phyloP scores from a whole-genome alignment of 495 filamentous ascomycete genomes.

The Patellaria atrata region DNA sequence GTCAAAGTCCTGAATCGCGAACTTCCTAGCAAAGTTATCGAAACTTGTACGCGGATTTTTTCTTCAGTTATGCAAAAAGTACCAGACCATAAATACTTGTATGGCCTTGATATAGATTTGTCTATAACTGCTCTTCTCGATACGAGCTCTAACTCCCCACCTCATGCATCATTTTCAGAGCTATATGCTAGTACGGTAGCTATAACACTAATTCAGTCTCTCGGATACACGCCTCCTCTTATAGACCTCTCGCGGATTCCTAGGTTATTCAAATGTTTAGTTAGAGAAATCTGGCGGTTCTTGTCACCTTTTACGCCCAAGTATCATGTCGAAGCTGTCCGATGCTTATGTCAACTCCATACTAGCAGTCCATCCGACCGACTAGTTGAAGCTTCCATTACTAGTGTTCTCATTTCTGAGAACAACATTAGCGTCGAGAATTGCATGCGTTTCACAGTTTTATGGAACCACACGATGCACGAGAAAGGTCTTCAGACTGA shows the following conservation, averaged over 20 bases:
- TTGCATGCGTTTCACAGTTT: conserved; percentile 20
- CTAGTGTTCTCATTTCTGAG: conserved; percentile 18
- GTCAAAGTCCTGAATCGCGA: conserved; percentile 1
- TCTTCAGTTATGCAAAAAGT: conserved; percentile 13
- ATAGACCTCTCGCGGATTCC: conserved; percentile 44
- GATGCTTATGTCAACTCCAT: conserved; percentile 74
- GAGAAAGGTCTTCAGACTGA: conserved; percentile 16
- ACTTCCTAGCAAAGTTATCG: conserved; percentile 1
- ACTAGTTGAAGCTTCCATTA: conserved; percentile 65
- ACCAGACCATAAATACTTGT: conserved; percentile 2
- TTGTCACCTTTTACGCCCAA: conserved; percentile 69
- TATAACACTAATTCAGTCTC: conserved; percentile 46
- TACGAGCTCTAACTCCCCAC: not conserved
- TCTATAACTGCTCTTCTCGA: conserved; percentile 4
- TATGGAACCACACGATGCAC: conserved; percentile 28
- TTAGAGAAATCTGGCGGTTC: conserved; percentile 60
- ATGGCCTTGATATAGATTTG: conserved; percentile 7
- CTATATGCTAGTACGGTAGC: conserved; percentile 39
- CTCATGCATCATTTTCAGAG: conserved; percentile 8
- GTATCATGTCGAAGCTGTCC: conserved; percentile 84
- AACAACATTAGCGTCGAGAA: conserved; percentile 3
- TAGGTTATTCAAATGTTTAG: conserved; percentile 49
- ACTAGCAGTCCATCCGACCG: conserved; percentile 42
- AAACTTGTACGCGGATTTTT: conserved; percentile 12
- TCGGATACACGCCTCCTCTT: conserved; percentile 28